Conservation (phyloP, 2,329 filamentous ascomycete species). For the Ophiostoma sp. region DNA sequence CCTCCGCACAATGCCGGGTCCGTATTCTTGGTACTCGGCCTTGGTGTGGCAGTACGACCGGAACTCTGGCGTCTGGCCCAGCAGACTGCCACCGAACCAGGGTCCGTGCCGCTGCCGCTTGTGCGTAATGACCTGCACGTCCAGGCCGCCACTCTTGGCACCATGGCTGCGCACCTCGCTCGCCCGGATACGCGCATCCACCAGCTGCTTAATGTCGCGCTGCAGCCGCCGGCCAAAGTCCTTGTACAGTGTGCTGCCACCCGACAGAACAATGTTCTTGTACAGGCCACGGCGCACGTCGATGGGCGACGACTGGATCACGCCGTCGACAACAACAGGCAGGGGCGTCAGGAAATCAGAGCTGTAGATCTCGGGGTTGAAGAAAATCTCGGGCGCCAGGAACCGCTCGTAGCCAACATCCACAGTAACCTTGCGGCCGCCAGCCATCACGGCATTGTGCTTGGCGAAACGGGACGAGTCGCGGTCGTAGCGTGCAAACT, state of each 20-base stretch:
- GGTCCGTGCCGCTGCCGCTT: constrained; percentile 95
- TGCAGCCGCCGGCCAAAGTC: constrained; percentile 95
- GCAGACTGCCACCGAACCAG: constrained; percentile 95
- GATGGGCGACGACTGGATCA: constrained; percentile 96
- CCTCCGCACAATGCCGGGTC: constrained; percentile 88
- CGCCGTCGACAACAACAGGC: constrained; percentile 87
- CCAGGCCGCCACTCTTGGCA: constrained; percentile 86
- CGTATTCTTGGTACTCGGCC: constrained; percentile 89
- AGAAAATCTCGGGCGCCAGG: constrained; percentile 97
- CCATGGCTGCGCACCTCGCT: constrained; percentile 89
- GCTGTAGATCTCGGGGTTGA: constrained; percentile 99
- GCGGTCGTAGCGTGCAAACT: constrained; percentile 89
- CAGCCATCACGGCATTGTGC: constrained; percentile 79
- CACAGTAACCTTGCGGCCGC: constrained; percentile 76
- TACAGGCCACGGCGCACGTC: constrained; percentile 95
- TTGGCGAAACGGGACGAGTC: constrained; percentile 88
- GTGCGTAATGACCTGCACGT: constrained; percentile 95
- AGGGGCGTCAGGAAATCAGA: constrained; percentile 96
- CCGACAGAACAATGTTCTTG: constrained; percentile 98
- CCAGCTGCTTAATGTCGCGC: constrained; percentile 92
- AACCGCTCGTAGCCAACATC: constrained; percentile 98
- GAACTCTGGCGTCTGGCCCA: constrained; percentile 97
- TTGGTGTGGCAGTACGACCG: constrained; percentile 97
- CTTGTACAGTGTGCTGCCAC: constrained; percentile 96
- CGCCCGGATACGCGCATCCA: constrained; percentile 85